Percentiles rank a stretch among this genome's conserved stretches.
Conservation (phyloP, 208 protist genomes). For the Trypanosoma cruzi region DNA sequence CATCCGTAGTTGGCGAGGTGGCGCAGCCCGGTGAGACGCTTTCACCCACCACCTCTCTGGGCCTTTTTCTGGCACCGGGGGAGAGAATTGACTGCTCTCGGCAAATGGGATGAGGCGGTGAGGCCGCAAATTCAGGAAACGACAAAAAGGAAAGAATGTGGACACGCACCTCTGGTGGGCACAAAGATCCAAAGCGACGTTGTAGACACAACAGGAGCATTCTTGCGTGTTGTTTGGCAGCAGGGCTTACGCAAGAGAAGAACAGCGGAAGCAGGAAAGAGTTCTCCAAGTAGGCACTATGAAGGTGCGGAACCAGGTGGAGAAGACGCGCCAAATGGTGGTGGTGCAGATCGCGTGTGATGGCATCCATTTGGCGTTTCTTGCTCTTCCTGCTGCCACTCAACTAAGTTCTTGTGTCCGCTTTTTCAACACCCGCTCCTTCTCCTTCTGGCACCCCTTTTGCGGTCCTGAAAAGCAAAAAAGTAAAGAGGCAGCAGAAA, state of each 20-base stretch:
- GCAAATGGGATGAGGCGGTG: background rate
- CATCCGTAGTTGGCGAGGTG: background rate
- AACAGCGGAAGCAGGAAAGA: constrained; percentile 64
- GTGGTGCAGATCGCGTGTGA: constrained; percentile 43
- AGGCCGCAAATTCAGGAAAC: constrained; percentile 42
- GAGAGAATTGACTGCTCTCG: background rate
- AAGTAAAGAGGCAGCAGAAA: background rate
- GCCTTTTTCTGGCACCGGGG: background rate
- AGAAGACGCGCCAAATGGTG: constrained; percentile 78
- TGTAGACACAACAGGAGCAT: constrained; percentile 50
- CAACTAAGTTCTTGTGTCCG: background rate
- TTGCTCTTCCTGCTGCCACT: background rate
- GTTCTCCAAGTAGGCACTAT: constrained; percentile 55
- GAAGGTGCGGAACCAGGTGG: constrained; percentile 58
- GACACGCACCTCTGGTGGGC: constrained; percentile 1
- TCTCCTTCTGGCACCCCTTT: background rate
- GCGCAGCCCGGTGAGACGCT: background rate
- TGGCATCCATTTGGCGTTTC: constrained; percentile 9
- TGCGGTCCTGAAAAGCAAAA: background rate
- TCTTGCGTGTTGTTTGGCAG: constrained; percentile 35
- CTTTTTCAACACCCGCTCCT: background rate
- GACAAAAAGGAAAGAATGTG: constrained; percentile 60
- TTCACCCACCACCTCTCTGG: background rate
- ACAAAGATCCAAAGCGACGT: constrained; percentile 29
- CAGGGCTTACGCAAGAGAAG: constrained; percentile 53